Evolutionary conservation across 2,329 filamentous ascomycete species (phyloP).

Genomic region (Colletotrichum lentis): DNA sequence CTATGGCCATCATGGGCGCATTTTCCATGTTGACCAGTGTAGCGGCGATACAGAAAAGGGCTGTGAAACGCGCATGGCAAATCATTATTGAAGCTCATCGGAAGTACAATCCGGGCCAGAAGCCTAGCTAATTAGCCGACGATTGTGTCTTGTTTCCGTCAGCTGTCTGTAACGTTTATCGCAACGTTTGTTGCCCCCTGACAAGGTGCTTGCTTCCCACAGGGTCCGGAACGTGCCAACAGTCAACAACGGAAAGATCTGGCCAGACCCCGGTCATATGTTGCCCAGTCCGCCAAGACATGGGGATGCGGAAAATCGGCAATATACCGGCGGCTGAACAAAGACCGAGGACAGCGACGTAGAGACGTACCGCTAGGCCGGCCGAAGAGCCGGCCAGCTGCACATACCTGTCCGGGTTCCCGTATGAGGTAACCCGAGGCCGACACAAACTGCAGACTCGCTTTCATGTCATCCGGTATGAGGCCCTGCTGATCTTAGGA

Average conservation of each 20-base stretch:
- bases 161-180: too few species aligned
- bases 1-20: too few species aligned
- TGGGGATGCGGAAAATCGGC: conserved; percentile 14
- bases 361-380: conserved; percentile 10
- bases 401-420: conserved; percentile 15
- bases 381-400: conserved; percentile 1
- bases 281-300: not conserved
- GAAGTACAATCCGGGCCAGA: too few species aligned
- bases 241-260: not conserved
- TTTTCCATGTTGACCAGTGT: too few species aligned
- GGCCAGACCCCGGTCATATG: not conserved
- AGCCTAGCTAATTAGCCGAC: too few species aligned
- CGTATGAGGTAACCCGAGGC: conserved; percentile 24
- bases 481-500: too few species aligned
- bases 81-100: too few species aligned
- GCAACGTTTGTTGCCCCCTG: not conserved
- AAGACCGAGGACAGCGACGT: not conserved
- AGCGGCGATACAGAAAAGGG: too few species aligned
- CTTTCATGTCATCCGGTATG: not conserved
- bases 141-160: too few species aligned
- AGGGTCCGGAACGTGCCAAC: not conserved
- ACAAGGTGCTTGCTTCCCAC: not conserved
- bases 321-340: not conserved
- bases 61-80: too few species aligned
- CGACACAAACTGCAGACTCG: not conserved